These are phyloP conservation scores for Acacia melanoxylon DNA, from an alignment of 306 rosid species.

Conservation along the genomic window DNA sequence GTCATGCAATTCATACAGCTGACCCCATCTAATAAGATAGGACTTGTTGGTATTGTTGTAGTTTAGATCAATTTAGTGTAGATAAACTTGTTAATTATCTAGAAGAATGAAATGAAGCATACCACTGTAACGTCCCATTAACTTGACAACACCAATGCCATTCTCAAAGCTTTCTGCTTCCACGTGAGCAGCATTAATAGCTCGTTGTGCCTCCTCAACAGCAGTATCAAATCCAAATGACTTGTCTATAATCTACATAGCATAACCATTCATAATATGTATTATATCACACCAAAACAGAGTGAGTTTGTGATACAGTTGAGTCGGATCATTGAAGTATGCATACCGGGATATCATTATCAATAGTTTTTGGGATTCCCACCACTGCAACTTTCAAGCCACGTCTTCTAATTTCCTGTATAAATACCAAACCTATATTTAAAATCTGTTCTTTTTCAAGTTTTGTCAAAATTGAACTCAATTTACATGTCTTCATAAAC, in stretches of 20 bases:
- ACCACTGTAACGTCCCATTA: constrained; percentile 65
- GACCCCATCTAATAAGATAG: no score
- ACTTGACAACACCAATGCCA: constrained; percentile 55
- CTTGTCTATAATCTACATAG: constrained; percentile 55
- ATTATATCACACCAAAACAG: neutral
- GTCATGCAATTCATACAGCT: no score
- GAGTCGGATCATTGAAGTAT: neutral
- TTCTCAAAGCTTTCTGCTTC: constrained; percentile 58
- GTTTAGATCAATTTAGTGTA: neutral
- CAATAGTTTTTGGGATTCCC: constrained; percentile 64
- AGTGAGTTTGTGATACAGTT: neutral
- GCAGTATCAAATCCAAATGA: constrained; percentile 67
- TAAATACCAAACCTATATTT: neutral
- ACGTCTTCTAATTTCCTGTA: constrained; percentile 57
- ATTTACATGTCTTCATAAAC: neutral
- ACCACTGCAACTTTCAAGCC: constrained; percentile 61
- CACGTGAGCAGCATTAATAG: constrained; percentile 62
- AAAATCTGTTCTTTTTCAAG: neutral
- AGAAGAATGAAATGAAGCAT: constrained; percentile 6
- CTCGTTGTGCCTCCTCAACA: constrained; percentile 68
- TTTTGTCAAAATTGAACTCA: neutral
- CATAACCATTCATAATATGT: neutral
- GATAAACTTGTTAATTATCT: neutral
- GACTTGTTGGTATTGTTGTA: no score
- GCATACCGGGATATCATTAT: constrained; percentile 56